These are phyloP conservation scores for Karstenula rhodostoma DNA, from an alignment of 2,329 filamentous ascomycete genomes.

Conservation along the genomic window DNA sequence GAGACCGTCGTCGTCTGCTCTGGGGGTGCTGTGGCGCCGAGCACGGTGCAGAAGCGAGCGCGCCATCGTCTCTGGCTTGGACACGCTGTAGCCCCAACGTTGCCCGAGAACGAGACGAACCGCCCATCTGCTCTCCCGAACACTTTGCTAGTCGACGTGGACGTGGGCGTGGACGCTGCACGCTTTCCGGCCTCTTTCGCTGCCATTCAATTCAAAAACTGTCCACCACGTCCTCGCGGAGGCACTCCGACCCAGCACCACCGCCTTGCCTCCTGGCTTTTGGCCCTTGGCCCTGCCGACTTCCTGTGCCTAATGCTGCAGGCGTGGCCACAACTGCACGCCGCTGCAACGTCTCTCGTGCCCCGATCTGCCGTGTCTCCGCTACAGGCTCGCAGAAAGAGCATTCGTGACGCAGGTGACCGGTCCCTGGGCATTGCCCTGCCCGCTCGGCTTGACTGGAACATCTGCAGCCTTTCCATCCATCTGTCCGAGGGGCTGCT, in stretches of 20 bases:
- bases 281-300: neutral
- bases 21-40: constrained; percentile 7
- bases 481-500: neutral
- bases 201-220: neutral
- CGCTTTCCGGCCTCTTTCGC: neutral
- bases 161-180: no score
- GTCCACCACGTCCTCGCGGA: neutral
- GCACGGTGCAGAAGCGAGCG: constrained; percentile 11
- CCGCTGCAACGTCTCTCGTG: constrained; percentile 11
- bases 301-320: neutral
- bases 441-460: neutral
- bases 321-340: neutral
- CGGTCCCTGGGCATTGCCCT: neutral
- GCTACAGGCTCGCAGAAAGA: neutral
- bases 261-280: neutral
- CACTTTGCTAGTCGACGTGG: neutral
- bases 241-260: neutral
- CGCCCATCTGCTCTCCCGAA: no score
- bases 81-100: neutral
- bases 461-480: neutral
- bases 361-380: constrained; percentile 3
- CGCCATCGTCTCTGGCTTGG: neutral
- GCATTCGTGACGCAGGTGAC: constrained; percentile 9
- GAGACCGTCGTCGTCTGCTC: neutral
- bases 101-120: neutral